Conservation (phyloP, 192 early-diverging fungal species). For the Coemansia erecta region DNA sequence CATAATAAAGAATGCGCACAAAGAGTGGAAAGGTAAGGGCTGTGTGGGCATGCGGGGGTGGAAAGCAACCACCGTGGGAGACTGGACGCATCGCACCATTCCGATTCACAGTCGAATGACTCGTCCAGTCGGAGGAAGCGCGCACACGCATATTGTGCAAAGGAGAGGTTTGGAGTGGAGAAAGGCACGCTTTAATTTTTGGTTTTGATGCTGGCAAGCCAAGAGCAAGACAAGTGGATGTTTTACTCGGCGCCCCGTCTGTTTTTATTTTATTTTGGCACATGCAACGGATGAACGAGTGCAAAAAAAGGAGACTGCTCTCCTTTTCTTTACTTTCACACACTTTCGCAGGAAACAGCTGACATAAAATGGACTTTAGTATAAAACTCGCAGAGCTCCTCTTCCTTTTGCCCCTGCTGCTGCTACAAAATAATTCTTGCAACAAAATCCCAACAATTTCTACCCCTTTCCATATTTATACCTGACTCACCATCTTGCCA, state of each 20-base stretch:
- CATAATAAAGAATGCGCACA: no score
- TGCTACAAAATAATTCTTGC: no score
- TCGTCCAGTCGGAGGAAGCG: no score
- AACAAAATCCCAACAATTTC: no score
- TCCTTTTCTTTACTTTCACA: not conserved
- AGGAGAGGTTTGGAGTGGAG: no score
- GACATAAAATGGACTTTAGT: no score
- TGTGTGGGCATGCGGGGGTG: not conserved
- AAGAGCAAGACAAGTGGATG: not conserved
- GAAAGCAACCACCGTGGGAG: not conserved
- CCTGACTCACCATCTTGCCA: no score
- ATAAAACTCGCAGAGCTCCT: no score
- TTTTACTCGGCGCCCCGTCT: not conserved
- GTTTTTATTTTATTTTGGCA: not conserved
- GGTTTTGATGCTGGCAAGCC: not conserved
- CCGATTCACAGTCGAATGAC: no score
- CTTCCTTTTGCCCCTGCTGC: no score
- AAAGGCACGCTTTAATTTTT: not conserved
- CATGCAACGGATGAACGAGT: not conserved
- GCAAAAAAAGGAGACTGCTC: not conserved
- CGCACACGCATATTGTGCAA: no score
- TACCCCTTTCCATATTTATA: no score
- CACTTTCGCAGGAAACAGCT: not conserved
- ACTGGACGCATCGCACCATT: not conserved
- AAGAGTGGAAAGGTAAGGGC: not conserved